Evolutionary conservation across 1,284 basidiomycete species (phyloP).

Genomic region (Cutaneotrichosporon sp.): DNA sequence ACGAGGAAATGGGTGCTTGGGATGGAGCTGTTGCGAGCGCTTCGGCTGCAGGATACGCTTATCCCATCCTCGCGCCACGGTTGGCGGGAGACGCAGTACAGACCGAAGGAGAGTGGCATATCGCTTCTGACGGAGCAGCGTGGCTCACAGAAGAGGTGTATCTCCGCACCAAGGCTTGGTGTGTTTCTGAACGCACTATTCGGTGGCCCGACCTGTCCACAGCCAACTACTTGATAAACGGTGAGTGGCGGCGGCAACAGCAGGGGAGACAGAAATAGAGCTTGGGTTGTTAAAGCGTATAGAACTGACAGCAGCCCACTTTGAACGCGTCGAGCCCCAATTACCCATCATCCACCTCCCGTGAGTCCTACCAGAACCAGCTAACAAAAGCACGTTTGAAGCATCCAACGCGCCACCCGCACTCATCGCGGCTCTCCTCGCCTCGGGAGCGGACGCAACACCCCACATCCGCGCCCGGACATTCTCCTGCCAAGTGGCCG

Average conservation of each 20-base stretch:
- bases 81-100: not conserved
- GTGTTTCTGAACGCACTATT: not conserved
- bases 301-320: not conserved
- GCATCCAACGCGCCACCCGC: not conserved
- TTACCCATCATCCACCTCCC: not conserved
- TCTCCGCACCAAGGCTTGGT: not conserved
- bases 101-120: not conserved
- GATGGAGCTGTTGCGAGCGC: not conserved
- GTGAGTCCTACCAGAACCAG: not conserved
- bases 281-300: too few species aligned
- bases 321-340: slow-evolving; percentile 1
- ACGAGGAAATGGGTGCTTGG: not conserved
- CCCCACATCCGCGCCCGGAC: not conserved
- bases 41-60: not conserved
- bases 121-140: not conserved
- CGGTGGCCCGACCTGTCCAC: not conserved
- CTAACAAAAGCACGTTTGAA: not conserved
- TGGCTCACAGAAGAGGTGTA: slow-evolving; percentile 2
- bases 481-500: not conserved
- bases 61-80: not conserved
- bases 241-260: not conserved
- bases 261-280: too few species aligned
- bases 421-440: not conserved
- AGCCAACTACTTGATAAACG: not conserved
- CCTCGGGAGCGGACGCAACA: not conserved